Evolutionary conservation across 1,284 basidiomycete genomes (phyloP), one percentile per base, ranked within the genome.

Genomic region (Irpex sp.): DNA sequence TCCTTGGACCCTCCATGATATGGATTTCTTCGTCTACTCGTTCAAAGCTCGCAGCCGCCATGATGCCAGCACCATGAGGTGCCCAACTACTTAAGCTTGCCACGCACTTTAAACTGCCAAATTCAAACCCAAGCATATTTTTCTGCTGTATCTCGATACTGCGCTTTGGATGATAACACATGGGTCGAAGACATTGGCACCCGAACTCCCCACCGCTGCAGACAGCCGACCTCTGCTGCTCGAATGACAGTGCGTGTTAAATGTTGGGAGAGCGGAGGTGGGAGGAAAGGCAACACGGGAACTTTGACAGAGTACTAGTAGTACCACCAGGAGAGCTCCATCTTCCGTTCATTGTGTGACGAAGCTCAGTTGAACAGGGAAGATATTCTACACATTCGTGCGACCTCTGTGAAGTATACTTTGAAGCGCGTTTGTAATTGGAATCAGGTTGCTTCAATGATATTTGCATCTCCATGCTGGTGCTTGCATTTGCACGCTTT

Each of bases 221-320:
- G 8, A n/a, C 9, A 40, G 17, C 44, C 21, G 2, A 48, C 26
- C 21, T 58, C 57, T 36, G 44, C 57, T 13, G 38, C 44, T 13
- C 19, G 57, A 62, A 57, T 19, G 56, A 51, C 13, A 44, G 57
- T 36, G 55, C 37, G 9, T 13, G 21, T 31, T 8, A 44, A 44
- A 11, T n/a, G 37, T 13, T 31, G 57, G 15, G 19, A 58, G 17
- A 48, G 57, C 57, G 57, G 57, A 40, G 19, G 36, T 7, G 19
- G 48, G 21, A 49, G 44, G 34, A 48, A n/a, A 19, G 57, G 8
- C 7, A 36, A 44, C 11, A 31, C 5, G 5, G 44, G 44, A 85
- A 85, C 65, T 91, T 90, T 73, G 91, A 94, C 73, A 82, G 86
- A 2, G 84, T 94, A 4, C 77, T 93, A 4, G 91, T 94, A 51